Evolutionary conservation across 306 rosid genomes (phyloP).

Genomic region (Casuarina equisetifolia): DNA sequence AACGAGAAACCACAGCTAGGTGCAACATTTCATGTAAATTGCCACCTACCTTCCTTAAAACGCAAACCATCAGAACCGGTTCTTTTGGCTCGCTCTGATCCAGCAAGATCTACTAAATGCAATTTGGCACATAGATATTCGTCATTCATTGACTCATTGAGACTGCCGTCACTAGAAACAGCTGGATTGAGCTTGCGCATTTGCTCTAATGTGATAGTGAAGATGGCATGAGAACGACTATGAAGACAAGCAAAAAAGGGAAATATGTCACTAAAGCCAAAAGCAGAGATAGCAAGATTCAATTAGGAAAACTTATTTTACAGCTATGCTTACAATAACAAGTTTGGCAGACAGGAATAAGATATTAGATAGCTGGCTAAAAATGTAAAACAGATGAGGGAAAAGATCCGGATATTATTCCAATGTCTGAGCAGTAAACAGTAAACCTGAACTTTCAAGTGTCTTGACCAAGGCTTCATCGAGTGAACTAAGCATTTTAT

Average conservation of each 20-base stretch:
- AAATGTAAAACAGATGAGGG: not conserved
- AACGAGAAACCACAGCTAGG: constrained; percentile 16
- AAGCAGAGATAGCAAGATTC: constrained; percentile 6
- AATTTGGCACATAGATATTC: constrained; percentile 94
- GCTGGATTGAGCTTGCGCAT: constrained; percentile 63
- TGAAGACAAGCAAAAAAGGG: constrained; percentile 27
- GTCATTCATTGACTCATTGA: constrained; percentile 59
- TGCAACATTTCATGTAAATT: constrained; percentile 7
- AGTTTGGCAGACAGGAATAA: not conserved
- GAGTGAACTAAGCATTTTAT: constrained; percentile 8
- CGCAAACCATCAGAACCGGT: constrained; percentile 99
- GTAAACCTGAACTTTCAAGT: not conserved
- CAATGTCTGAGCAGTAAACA: not conserved
- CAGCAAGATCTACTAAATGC: constrained; percentile 99
- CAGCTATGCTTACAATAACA: not conserved
- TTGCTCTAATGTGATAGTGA: constrained; percentile 98
- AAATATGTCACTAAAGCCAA: constrained; percentile 31
- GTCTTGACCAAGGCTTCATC: not conserved
- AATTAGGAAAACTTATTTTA: constrained; percentile 12
- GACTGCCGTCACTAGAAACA: constrained; percentile 44
- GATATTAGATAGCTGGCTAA: not conserved
- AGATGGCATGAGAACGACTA: constrained; percentile 99
- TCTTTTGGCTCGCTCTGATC: constrained; percentile 99
- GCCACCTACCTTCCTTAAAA: constrained; percentile 83
- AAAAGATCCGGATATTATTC: not conserved